Percentiles rank a stretch among this genome's conserved stretches.
Conservation (phyloP, 257 asterid species). For the Penstemon barbatus region DNA sequence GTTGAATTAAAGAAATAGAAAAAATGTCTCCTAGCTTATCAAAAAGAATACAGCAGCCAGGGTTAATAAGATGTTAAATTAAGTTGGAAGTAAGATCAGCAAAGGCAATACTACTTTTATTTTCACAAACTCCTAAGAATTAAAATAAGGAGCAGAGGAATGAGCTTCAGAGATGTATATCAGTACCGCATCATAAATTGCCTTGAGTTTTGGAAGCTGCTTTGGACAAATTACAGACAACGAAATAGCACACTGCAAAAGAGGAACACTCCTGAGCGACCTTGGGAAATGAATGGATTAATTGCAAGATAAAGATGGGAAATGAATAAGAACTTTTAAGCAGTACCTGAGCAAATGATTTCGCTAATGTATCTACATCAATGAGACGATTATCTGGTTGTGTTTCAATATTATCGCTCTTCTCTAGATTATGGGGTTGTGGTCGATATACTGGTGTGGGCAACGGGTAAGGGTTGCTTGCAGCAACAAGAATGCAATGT, state of each 20-base stretch:
- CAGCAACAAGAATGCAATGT: conserved; percentile 91
- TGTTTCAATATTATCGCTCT: conserved; percentile 52
- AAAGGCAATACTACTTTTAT: not conserved
- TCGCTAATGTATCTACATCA: conserved; percentile 87
- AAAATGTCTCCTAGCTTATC: not conserved
- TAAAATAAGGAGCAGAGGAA: conserved; percentile 15
- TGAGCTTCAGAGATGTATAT: conserved; percentile 17
- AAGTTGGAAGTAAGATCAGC: conserved; percentile 15
- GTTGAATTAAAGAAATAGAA: not conserved
- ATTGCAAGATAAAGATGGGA: conserved; percentile 15
- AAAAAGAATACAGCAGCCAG: not conserved
- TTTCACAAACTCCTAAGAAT: conserved; percentile 13
- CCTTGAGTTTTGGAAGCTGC: conserved; percentile 82
- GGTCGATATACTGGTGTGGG: conserved; percentile 78
- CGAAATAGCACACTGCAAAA: conserved; percentile 81
- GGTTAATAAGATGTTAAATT: not conserved
- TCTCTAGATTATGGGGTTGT: conserved; percentile 54
- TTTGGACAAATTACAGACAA: conserved; percentile 91
- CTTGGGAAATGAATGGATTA: conserved; percentile 10
- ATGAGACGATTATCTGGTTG: conserved; percentile 59
- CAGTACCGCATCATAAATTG: conserved; percentile 77
- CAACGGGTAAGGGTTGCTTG: conserved; percentile 84
- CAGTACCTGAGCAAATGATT: conserved; percentile 78
- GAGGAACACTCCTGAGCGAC: conserved; percentile 20
- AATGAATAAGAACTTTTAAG: not conserved